Conservation (phyloP, 768 basidiomycete genomes). For the Mycena belliarum region DNA sequence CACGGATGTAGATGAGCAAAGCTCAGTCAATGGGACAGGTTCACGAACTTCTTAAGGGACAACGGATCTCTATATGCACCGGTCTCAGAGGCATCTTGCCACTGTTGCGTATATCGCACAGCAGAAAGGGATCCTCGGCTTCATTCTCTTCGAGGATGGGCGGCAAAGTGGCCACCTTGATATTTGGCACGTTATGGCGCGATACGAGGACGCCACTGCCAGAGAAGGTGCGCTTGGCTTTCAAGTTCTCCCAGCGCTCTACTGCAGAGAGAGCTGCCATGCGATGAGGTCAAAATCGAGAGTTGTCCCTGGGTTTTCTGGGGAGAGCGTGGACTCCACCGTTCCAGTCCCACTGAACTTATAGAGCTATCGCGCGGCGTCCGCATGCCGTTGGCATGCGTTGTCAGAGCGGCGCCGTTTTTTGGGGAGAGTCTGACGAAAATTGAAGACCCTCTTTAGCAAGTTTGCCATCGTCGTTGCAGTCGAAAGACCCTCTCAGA, state of each 20-base stretch:
- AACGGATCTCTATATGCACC: neutral
- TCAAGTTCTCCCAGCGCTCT: neutral
- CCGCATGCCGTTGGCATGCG: neutral
- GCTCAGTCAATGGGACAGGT: neutral
- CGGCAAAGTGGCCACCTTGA: neutral
- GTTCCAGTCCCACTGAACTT: neutral
- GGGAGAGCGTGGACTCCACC: neutral
- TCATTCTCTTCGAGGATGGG: slow-evolving; percentile 1
- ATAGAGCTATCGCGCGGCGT: neutral
- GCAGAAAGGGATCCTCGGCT: neutral
- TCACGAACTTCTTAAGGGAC: neutral
- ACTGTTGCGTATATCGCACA: neutral
- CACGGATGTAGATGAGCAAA: neutral
- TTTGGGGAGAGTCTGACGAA: neutral
- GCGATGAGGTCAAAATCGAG: neutral
- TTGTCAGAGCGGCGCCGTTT: neutral
- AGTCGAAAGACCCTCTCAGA: too few species aligned
- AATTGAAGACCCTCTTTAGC: too few species aligned
- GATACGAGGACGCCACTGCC: neutral
- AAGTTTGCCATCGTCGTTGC: neutral
- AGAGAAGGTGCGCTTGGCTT: neutral
- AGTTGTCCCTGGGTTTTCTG: neutral
- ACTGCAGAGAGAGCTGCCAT: neutral
- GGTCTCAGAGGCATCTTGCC: neutral
- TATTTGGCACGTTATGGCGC: neutral